Conservation (phyloP, 2,329 filamentous ascomycete genomes). For the Cryphonectria naterciae region DNA sequence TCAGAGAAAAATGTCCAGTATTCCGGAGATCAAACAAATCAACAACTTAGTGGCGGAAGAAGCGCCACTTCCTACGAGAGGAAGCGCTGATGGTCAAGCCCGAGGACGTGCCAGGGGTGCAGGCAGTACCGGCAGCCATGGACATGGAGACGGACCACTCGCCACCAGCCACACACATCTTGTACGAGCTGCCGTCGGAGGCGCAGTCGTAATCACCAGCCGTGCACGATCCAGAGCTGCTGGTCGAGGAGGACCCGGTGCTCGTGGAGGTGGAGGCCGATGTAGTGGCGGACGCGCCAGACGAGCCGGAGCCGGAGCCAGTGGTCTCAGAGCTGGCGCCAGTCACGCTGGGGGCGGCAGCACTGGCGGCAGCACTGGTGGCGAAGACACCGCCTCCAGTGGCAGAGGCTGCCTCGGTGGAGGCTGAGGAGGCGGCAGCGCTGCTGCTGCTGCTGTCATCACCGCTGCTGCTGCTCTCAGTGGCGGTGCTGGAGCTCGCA, state of each 20-base stretch:
- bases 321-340: constrained; percentile 28
- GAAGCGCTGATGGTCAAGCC: constrained; percentile 33
- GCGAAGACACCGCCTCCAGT: constrained; percentile 14
- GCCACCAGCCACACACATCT: constrained; percentile 25
- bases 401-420: constrained; percentile 4
- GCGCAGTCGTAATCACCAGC: constrained; percentile 25
- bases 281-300: constrained; percentile 33
- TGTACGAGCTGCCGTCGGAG: constrained; percentile 16
- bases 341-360: constrained; percentile 14
- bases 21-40: neutral
- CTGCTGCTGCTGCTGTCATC: neutral
- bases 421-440: neutral
- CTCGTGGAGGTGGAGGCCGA: constrained; percentile 28
- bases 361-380: constrained; percentile 42
- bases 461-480: constrained; percentile 24
- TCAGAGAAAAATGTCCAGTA: neutral
- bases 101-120: constrained; percentile 34
- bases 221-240: constrained; percentile 24
- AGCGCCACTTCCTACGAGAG: constrained; percentile 18
- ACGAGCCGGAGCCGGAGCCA: constrained; percentile 37
- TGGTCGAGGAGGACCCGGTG: constrained; percentile 24
- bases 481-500: constrained; percentile 36
- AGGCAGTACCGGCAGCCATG: constrained; percentile 40
- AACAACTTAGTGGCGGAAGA: constrained; percentile 11
- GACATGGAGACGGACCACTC: constrained; percentile 33